A percentile compares a stretch with the other conserved stretches of the same genome.
These are phyloP conservation scores for Tricholoma terreum DNA, from an alignment of 768 basidiomycete species.

Conservation along the genomic window DNA sequence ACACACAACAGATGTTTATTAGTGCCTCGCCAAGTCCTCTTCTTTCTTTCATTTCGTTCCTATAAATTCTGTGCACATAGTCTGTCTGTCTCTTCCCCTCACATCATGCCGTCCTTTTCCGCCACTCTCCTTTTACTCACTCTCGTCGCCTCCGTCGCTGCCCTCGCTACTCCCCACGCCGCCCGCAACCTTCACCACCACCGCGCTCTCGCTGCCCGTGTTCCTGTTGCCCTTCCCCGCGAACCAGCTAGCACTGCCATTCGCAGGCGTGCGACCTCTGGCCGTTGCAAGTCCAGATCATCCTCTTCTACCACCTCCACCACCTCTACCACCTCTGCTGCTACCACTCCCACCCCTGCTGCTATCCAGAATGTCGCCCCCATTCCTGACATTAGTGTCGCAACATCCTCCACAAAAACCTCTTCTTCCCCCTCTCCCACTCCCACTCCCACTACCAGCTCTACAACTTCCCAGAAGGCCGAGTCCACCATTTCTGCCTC, in stretches of 20 bases:
- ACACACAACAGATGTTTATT: not conserved
- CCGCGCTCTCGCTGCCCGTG: conserved; percentile 33
- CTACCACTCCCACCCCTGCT: not conserved
- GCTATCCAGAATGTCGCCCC: too few relatives aligned
- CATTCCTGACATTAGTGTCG: not conserved
- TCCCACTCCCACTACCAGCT: conserved; percentile 13
- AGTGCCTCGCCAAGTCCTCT: too few relatives aligned
- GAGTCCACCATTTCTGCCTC: too few relatives aligned
- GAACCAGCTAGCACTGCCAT: conserved; percentile 16
- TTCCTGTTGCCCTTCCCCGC: too few relatives aligned
- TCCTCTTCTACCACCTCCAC: conserved; percentile 17
- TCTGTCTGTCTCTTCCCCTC: too few relatives aligned
- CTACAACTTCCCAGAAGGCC: conserved; percentile 4
- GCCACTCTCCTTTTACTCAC: conserved; percentile 17
- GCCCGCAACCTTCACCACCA: conserved; percentile 37
- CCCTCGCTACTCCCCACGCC: conserved; percentile 40
- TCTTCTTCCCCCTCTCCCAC: conserved; percentile 17
- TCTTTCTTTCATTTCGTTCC: too few relatives aligned
- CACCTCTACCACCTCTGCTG: conserved; percentile 14
- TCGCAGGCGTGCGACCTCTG: conserved; percentile 29
- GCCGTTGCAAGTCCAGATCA: conserved; percentile 37
- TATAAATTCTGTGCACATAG: too few relatives aligned
- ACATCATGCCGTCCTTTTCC: conserved; percentile 17
- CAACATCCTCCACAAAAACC: conserved; percentile 9
- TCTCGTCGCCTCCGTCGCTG: conserved; percentile 35